Base-by-base conservation (phyloP, 768 basidiomycete genomes). In the Phaeolepiota aurea region DNA sequence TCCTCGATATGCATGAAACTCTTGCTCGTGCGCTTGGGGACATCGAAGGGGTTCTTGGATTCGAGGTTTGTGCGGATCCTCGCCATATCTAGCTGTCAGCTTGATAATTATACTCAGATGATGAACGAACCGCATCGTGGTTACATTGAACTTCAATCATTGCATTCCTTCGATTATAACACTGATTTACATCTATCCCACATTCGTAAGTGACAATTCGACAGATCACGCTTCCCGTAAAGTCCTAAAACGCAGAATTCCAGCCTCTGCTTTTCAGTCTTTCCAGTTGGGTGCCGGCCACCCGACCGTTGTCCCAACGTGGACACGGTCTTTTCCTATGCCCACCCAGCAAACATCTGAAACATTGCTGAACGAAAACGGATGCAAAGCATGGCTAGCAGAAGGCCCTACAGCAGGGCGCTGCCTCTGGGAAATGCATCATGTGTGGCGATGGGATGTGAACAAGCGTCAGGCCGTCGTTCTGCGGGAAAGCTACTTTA, bases 61-160 rank as follows among this genome's bases (percentile, higher is more conserved):
- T 94, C 43, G 87, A 97, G 75, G 92, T 91, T 45, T 16, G 16
- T n/a, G 18, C 15, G 16, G n/a, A 19, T 22, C n/a, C 19, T 18
- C n/a, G n/a, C 5, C 14, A 20, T 18, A 32, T 21, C 11, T 5
- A 20, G 18, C 10, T 9, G 14, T 42, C 3, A 31, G 15, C 3
- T 15, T 19, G 3, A 31, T 19, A 10, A 14, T 28, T 35, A 9
- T 19, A 28, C 9, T 19, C 47, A 93, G 89, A 76, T 91, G 57
- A 81, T 94, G 73, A 96, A 97, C 49, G 92, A 96, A 60, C 92
- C 92, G 0, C 92, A 99, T 62, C 71, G 82, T 52, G 96, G 94
- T 31, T 98, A 94, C 58, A 80, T 94, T 44, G 76, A 83, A 40
- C 65, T 96, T 3, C 70, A 74, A 18, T 88, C 89, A 1, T 67